A percentile compares a stretch with the other conserved stretches of the same genome.
Conservation (phyloP, 805 yeast species). For the Hemisphaericaspora nanyangensis region DNA sequence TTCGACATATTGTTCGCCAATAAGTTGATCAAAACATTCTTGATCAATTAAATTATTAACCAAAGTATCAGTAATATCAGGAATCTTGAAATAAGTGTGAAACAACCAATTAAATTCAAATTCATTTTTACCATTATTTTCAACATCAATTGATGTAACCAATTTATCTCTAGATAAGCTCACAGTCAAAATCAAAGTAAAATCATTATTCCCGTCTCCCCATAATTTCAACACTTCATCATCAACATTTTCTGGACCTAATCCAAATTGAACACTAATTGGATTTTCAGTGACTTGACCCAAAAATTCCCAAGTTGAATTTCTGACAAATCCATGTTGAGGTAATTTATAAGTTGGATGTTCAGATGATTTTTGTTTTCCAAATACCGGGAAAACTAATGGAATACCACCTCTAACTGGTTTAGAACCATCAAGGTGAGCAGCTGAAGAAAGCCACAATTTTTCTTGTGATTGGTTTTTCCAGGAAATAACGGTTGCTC, state of each 20-base stretch:
- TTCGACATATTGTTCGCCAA: constrained; percentile 58
- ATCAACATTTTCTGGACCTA: constrained; percentile 80
- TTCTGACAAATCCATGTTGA: constrained; percentile 96
- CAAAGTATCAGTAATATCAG: constrained; percentile 72
- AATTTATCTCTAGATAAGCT: constrained; percentile 55
- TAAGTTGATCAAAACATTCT: constrained; percentile 70
- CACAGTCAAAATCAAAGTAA: constrained; percentile 71
- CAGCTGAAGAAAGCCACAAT: constrained; percentile 75
- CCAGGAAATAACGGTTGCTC: constrained; percentile 92
- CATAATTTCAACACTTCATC: constrained; percentile 56
- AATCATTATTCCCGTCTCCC: constrained; percentile 54
- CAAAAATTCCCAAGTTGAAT: constrained; percentile 86
- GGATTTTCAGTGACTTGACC: constrained; percentile 80
- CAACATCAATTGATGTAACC: constrained; percentile 69
- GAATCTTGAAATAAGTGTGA: constrained; percentile 80
- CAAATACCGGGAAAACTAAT: constrained; percentile 90
- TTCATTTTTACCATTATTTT: constrained; percentile 58
- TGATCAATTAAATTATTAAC: constrained; percentile 78
- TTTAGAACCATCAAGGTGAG: constrained; percentile 84
- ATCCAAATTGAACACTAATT: constrained; percentile 77
- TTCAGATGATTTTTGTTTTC: constrained; percentile 52
- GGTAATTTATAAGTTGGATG: constrained; percentile 68
- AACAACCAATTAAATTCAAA: constrained; percentile 92
- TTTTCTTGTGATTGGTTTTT: constrained; percentile 64
- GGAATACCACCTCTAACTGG: constrained; percentile 99